A percentile compares a stretch with the other conserved stretches of the same genome.
These are phyloP conservation scores for Fonsecaea multimorphosa DNA, from an alignment of 2,329 filamentous ascomycete species.

Conservation along the genomic window DNA sequence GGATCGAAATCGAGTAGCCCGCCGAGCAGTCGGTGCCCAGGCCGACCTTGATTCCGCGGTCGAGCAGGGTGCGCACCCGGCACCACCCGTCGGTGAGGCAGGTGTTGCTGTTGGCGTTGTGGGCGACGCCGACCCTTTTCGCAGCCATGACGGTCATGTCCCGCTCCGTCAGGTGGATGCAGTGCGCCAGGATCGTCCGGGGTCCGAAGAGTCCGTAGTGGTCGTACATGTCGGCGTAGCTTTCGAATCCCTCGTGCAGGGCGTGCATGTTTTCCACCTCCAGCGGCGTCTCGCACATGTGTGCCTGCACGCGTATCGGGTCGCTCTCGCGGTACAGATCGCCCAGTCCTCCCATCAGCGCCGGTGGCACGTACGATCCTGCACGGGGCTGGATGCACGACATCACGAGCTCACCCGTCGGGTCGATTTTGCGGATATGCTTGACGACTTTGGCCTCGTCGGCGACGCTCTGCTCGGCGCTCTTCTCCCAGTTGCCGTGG, in stretches of 20 bases:
- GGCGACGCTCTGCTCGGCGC: conserved; percentile 32
- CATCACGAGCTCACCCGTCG: conserved; percentile 50
- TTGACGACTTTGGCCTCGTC: conserved; percentile 42
- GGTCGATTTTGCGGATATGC: conserved; percentile 54
- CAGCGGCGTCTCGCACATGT: conserved; percentile 67
- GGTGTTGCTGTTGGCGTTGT: conserved; percentile 67
- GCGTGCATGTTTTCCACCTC: conserved; percentile 60
- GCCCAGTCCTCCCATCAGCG: conserved; percentile 61
- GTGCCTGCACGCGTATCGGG: conserved; percentile 64
- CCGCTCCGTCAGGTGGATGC: conserved; percentile 65
- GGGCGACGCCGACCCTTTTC: conserved; percentile 61
- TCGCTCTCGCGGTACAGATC: conserved; percentile 55
- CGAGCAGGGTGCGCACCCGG: conserved; percentile 58
- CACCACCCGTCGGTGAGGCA: conserved; percentile 41
- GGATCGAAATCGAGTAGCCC: conserved; percentile 63
- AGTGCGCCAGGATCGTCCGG: conserved; percentile 67
- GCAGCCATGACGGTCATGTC: conserved; percentile 47
- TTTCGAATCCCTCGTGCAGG: conserved; percentile 61
- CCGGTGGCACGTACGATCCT: conserved; percentile 62
- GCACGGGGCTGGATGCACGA: conserved; percentile 62
- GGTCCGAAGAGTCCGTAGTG: conserved; percentile 58
- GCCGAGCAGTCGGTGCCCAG: conserved; percentile 67
- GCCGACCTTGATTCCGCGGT: conserved; percentile 63
- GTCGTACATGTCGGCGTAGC: conserved; percentile 64
- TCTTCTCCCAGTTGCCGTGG: conserved; percentile 62